phyloP scores from a whole-genome alignment of 139 green algal species.

The Volvox africanus region DNA sequence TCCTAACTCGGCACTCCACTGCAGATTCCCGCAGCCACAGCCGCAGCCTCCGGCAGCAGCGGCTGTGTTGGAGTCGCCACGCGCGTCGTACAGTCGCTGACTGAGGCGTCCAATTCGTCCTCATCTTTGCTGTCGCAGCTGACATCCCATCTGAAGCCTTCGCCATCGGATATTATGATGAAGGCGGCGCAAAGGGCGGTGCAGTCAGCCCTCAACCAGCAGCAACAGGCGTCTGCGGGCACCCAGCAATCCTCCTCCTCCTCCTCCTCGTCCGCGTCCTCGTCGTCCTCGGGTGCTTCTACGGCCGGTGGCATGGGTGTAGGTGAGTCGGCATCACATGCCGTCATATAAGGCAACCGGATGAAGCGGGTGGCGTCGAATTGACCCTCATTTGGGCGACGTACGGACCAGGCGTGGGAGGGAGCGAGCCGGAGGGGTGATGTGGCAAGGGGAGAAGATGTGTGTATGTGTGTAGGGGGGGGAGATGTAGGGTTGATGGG shows the following conservation, averaged over 20 bases:
- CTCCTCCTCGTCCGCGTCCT: slow-evolving; percentile 1
- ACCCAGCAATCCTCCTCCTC: neutral
- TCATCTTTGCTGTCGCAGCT: neutral
- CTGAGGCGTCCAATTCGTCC: neutral
- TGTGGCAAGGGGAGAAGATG: no score
- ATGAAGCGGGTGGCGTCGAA: no score
- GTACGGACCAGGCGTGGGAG: no score
- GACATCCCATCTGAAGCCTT: neutral
- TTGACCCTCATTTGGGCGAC: no score
- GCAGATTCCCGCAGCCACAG: neutral
- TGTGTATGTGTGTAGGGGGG: no score
- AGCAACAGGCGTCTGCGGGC: neutral
- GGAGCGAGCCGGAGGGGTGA: no score
- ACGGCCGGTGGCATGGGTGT: neutral
- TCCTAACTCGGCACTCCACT: neutral
- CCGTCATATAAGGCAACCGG: no score
- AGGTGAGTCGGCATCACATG: neutral
- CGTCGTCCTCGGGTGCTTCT: neutral
- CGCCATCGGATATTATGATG: neutral
- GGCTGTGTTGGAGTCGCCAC: slow-evolving; percentile 18
- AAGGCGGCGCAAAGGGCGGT: neutral
- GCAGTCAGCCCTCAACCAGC: neutral
- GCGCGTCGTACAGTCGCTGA: neutral
- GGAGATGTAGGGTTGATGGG: no score
- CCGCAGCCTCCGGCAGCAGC: neutral